phyloP scores from a whole-genome alignment of 176 grass and related monocot genomes.

The Oryza meridionalis region DNA sequence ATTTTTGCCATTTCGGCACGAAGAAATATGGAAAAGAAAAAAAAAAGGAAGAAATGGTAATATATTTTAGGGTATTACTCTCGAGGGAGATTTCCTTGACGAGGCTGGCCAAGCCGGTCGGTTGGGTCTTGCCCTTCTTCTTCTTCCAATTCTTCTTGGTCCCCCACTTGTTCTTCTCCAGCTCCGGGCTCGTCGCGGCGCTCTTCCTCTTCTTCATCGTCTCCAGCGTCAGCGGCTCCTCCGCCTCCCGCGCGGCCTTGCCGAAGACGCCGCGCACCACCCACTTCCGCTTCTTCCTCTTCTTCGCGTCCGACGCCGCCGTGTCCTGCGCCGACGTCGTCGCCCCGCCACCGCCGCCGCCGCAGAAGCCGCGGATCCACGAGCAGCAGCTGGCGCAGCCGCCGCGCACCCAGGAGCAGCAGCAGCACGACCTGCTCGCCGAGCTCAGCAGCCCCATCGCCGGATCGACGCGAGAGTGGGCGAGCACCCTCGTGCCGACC shows the following conservation, averaged over 20 bases:
- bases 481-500: conserved; percentile 62
- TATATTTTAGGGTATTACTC: conserved; percentile 55
- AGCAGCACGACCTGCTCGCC: conserved; percentile 39
- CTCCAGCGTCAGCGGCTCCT: conserved; percentile 39
- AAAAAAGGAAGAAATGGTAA: neutral
- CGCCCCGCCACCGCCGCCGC: neutral
- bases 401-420: conserved; percentile 46
- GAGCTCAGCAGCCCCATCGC: conserved; percentile 53
- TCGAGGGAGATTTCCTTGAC: conserved; percentile 71
- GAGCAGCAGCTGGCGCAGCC: conserved; percentile 42
- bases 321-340: conserved; percentile 13
- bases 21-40: neutral
- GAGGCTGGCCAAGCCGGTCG: conserved; percentile 44
- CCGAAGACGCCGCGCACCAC: conserved; percentile 20
- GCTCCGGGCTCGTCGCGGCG: neutral
- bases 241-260: conserved; percentile 25
- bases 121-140: conserved; percentile 56
- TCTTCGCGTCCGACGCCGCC: conserved; percentile 14
- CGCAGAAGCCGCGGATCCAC: conserved; percentile 48
- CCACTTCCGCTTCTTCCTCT: conserved; percentile 46
- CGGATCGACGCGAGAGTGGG: conserved; percentile 58
- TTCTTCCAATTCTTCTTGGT: conserved; percentile 53
- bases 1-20: neutral
- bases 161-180: conserved; percentile 39
- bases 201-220: conserved; percentile 59